Percentiles rank a stretch among this genome's conserved stretches.
Evolutionary conservation across 2,329 filamentous ascomycete species (phyloP).

Genomic region (Aciculosporium take): DNA sequence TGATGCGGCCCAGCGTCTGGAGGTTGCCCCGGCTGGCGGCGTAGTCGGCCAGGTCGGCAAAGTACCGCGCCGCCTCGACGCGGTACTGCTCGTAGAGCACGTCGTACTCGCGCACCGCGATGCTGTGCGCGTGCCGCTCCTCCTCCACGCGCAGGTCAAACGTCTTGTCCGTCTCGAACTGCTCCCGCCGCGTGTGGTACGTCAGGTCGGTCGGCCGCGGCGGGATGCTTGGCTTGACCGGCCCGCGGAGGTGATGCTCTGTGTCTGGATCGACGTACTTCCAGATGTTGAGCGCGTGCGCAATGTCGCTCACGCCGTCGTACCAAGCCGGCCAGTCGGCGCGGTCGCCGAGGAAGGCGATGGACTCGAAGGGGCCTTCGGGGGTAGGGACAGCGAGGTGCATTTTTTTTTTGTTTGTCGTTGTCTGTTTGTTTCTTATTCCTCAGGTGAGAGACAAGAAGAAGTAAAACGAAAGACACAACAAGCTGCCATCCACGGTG

Average conservation of each 20-base stretch:
- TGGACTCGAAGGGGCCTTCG: constrained; percentile 1
- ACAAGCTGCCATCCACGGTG: no score
- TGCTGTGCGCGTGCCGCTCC: constrained; percentile 2
- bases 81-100: constrained; percentile 6
- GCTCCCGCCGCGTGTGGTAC: not conserved
- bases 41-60: constrained; percentile 2
- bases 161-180: constrained; percentile 4
- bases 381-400: not conserved
- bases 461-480: not conserved
- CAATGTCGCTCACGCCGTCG: constrained; percentile 3
- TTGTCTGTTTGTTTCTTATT: no score
- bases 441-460: no score
- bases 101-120: constrained; percentile 5
- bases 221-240: constrained; percentile 2
- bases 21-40: constrained; percentile 3
- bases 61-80: constrained; percentile 5
- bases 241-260: not conserved
- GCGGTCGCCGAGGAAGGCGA: constrained; percentile 4
- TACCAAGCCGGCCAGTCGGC: constrained; percentile 7
- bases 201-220: constrained; percentile 3
- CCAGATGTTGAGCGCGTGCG: constrained; percentile 6
- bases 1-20: constrained; percentile 5
- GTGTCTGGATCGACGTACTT: constrained; percentile 7
- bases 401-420: no score
- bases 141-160: constrained; percentile 4